Percentiles rank a stretch among this genome's conserved stretches.
These are phyloP conservation scores for Pleurotus tuber-regium DNA, from an alignment of 768 basidiomycete species.

Conservation along the genomic window DNA sequence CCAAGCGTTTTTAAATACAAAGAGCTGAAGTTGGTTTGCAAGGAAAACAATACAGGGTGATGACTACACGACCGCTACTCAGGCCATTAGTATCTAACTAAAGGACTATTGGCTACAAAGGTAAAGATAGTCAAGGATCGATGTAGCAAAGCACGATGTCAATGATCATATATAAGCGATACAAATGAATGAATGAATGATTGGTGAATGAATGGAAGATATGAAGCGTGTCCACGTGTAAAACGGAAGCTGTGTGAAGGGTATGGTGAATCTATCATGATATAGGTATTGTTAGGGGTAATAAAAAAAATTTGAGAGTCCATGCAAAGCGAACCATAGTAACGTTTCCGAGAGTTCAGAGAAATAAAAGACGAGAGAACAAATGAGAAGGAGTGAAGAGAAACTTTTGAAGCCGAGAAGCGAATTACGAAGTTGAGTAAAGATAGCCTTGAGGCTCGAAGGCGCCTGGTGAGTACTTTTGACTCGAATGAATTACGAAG, in stretches of 20 bases:
- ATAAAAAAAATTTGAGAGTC: not conserved
- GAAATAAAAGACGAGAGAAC: not conserved
- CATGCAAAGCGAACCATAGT: not conserved
- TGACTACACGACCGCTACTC: not conserved
- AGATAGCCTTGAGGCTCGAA: conserved; percentile 6
- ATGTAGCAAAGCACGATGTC: not conserved
- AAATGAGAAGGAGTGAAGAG: not conserved
- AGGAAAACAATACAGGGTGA: too few relatives aligned
- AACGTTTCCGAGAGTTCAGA: not conserved
- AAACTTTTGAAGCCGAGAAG: not conserved
- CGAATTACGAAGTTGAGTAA: not conserved
- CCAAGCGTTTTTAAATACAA: too few relatives aligned
- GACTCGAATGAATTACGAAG: too few relatives aligned
- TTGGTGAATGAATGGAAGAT: not conserved
- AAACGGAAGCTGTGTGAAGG: too few relatives aligned
- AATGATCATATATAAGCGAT: not conserved
- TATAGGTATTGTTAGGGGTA: too few relatives aligned
- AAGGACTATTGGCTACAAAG: not conserved
- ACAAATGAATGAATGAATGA: not conserved
- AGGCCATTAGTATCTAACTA: too few relatives aligned
- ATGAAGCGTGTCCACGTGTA: too few relatives aligned
- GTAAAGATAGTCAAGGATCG: not conserved
- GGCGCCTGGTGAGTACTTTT: too few relatives aligned
- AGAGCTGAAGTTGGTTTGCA: too few relatives aligned
- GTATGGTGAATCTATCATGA: too few relatives aligned